A percentile compares a stretch with the other conserved stretches of the same genome.
phyloP scores from a whole-genome alignment of 1,284 basidiomycete genomes.

The Peniophora sp. region DNA sequence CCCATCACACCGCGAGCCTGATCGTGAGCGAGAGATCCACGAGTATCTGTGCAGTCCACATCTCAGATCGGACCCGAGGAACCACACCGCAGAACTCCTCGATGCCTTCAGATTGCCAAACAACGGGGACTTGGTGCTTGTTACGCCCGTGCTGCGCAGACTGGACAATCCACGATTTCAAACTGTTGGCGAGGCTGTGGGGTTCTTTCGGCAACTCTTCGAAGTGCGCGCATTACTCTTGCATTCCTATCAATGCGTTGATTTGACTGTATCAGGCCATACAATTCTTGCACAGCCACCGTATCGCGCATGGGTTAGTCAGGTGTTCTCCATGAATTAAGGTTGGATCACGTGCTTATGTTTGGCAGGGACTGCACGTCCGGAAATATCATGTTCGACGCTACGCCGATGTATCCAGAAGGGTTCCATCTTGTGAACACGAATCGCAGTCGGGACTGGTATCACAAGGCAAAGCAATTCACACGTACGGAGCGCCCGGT shows the following conservation, averaged over 20 bases:
- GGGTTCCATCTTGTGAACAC: conserved; percentile 17
- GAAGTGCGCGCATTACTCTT: too few species aligned
- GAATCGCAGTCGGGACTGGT: conserved; percentile 7
- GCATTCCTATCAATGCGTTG: too few species aligned
- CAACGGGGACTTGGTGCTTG: too few species aligned
- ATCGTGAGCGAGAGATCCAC: neutral
- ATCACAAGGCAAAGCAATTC: conserved; percentile 12
- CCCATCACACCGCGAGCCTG: neutral
- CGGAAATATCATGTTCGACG: conserved; percentile 29
- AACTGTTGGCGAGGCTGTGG: too few species aligned
- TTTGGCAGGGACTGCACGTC: conserved; percentile 25
- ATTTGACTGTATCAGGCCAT: too few species aligned
- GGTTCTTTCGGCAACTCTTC: too few species aligned
- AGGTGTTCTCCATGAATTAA: too few species aligned
- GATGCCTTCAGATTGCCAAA: neutral
- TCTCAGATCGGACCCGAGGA: neutral
- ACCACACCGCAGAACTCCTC: neutral
- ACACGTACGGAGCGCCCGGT: conserved; percentile 17
- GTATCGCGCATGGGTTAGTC: too few species aligned
- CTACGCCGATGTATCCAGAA: conserved; percentile 16
- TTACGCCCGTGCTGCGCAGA: too few species aligned
- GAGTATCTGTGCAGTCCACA: neutral
- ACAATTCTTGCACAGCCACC: too few species aligned
- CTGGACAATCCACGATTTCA: too few species aligned
- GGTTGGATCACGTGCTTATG: too few species aligned